Evolutionary conservation across 192 early-diverging fungal genomes (phyloP).

Genomic region (Backusella psychrophila): DNA sequence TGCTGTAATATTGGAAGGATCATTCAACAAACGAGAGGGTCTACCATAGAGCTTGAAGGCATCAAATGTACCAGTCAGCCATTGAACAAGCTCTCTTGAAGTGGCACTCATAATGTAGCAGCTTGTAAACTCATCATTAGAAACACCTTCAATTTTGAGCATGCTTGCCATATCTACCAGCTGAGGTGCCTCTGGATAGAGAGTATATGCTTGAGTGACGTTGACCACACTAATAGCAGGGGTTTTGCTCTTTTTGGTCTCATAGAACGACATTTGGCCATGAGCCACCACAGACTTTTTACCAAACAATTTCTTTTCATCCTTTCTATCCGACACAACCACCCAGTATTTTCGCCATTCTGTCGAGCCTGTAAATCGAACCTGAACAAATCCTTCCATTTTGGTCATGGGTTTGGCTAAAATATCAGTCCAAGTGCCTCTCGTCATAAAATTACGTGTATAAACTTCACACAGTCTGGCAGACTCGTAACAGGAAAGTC

Average conservation of each 20-base stretch:
- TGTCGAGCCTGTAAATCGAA: constrained; percentile 46
- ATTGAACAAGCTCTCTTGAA: constrained; percentile 38
- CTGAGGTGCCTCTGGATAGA: constrained; percentile 49
- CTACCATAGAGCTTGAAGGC: constrained; percentile 47
- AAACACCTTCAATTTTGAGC: constrained; percentile 40
- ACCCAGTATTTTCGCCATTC: constrained; percentile 51
- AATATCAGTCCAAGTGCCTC: constrained; percentile 45
- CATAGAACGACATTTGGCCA: constrained; percentile 53
- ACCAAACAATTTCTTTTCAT: constrained; percentile 43
- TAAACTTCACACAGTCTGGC: constrained; percentile 75
- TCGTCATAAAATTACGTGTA: constrained; percentile 52
- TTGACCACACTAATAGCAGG: constrained; percentile 50
- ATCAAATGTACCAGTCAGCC: constrained; percentile 41
- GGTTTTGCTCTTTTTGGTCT: constrained; percentile 46
- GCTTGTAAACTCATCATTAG: neutral
- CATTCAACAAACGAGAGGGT: constrained; percentile 34
- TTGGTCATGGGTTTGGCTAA: constrained; percentile 42
- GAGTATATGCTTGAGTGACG: constrained; percentile 54
- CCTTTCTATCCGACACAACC: constrained; percentile 50
- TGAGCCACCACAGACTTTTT: constrained; percentile 42
- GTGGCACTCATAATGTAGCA: constrained; percentile 29
- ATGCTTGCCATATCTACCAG: constrained; percentile 37
- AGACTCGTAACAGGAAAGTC: constrained; percentile 73
- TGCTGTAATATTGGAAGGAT: constrained; percentile 18
- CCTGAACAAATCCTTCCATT: constrained; percentile 56